Percentiles rank a stretch among this genome's conserved stretches.
phyloP scores from a whole-genome alignment of 805 yeast genomes.

The Metschnikowia lachancei region DNA sequence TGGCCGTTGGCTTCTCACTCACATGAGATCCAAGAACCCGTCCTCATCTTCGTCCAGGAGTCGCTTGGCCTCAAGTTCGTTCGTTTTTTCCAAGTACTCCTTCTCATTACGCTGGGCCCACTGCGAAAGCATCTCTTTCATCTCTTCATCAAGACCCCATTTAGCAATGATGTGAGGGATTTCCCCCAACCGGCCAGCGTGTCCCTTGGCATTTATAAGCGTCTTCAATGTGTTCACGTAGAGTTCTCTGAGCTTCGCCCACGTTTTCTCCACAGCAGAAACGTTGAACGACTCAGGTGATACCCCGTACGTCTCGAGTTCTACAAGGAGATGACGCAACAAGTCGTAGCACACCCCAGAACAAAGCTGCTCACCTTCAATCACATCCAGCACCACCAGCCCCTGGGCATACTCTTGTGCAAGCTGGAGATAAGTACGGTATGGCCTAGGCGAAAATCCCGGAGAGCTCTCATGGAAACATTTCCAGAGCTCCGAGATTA shows the following conservation, averaged over 20 bases:
- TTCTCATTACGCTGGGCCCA: slow-evolving; percentile 26
- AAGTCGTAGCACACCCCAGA: slow-evolving; percentile 23
- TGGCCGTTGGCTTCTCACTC: too few species aligned
- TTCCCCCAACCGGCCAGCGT: slow-evolving; percentile 27
- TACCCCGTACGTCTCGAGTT: slow-evolving; percentile 15
- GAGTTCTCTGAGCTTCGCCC: slow-evolving; percentile 10
- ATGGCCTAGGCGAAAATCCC: slow-evolving; percentile 26
- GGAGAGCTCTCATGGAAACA: slow-evolving; percentile 27
- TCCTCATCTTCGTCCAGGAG: slow-evolving; percentile 28
- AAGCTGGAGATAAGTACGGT: slow-evolving; percentile 24
- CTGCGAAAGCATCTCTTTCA: slow-evolving; percentile 23
- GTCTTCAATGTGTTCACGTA: slow-evolving; percentile 24
- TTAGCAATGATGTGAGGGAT: slow-evolving; percentile 31
- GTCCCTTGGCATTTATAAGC: slow-evolving; percentile 30
- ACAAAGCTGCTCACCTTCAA: slow-evolving; percentile 4
- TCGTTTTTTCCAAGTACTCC: slow-evolving; percentile 24
- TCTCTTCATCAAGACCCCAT: slow-evolving; percentile 34
- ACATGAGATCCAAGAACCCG: slow-evolving; percentile 32
- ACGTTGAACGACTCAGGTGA: slow-evolving; percentile 23
- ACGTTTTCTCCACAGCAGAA: slow-evolving; percentile 1
- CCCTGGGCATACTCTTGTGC: slow-evolving; percentile 24
- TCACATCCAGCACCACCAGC: slow-evolving; percentile 3
- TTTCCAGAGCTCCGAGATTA: slow-evolving; percentile 35
- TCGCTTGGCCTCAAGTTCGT: slow-evolving; percentile 26
- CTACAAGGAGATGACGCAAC: slow-evolving; percentile 18